Evolutionary conservation across 2,329 filamentous ascomycete genomes (phyloP), one percentile per base, ranked within the genome.

Genomic region (Fonsecaea pedrosoi): DNA sequence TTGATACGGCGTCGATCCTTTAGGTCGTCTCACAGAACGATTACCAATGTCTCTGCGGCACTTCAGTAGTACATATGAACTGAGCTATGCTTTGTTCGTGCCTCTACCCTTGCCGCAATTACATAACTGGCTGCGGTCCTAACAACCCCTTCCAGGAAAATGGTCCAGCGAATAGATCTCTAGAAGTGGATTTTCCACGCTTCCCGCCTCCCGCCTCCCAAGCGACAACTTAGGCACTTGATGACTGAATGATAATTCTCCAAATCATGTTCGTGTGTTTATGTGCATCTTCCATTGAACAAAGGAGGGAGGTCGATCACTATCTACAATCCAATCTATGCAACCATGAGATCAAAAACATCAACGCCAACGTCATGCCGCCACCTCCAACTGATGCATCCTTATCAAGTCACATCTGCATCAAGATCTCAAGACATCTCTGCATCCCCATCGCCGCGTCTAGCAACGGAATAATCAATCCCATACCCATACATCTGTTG

Each of bases 401-500:
- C 12, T 25, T 21, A n/a, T 25, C 54, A 30, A 25, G 18, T 37
- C 32, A 37, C 40, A 54, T 4, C 37, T 25, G 5, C 9, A 30
- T 32, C 32, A 5, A n/a, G 2, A 13, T 12, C n/a, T 65, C 59
- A 70, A 54, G 67, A 69, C 69, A 70, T 70, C 37, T 70, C 69
- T 50, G 64, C 59, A 42, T 70, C 69, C 53, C 69, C 67, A 58
- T 69, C 69, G 40, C 56, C 62, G 38, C 48, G 48, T 45, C 64
- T 62, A 32, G 54, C 57, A 9, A 63, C 54, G 7, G 68, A 48
- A 56, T 69, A 69, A 38, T 70, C 60, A 18, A 69, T 59, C 3
- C 56, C 54, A 42, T 66, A 67, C 21, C 64, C 63, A 45, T 63
- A 70, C 72, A 75, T 76, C 63, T 77, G 73, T 64, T 80, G 74